Evolutionary conservation across 768 basidiomycete species (phyloP), one percentile per base, ranked within the genome.

Genomic region (Rhizopogon rudus): DNA sequence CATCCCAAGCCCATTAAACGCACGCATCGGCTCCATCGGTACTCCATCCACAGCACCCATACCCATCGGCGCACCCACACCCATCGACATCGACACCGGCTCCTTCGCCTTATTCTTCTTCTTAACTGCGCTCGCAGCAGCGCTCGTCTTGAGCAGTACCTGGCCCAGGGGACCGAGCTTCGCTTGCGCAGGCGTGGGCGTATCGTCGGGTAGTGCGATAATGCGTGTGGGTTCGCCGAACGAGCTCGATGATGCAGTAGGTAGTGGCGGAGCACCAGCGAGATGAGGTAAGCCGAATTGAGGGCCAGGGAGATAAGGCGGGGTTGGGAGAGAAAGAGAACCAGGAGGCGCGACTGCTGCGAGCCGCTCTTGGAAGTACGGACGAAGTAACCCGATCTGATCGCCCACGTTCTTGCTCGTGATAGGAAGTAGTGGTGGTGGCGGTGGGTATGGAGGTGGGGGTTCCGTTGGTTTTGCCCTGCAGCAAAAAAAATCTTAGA

Each of bases 161-260:
- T 91, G 88, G 6, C 91, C 91, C 16, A 91, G 71, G 0, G 91
- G 91, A 0, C 89, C 88, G 61, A 92, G 81, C 74, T 88, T 92
- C 44, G 78, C 72, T 60, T 89, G 88, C 3, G 74, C 66, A 10
- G 79, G 63, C 37, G 71, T 72, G 0, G 87, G 84, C 2, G 70
- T 37, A 61, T 93, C 91, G 74, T 93, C 91, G 8, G 79, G 77
- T 4, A 92, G 74, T 4, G 75, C 65, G 14, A 81, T 53, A 20
- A 63, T 17, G 7, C 62, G 54, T 14, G 69, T 52, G 29, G 65
- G 61, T 12, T 39, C 29, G 8, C 57, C 56, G 40, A 54, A 52
- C n/a, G 59, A 57, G 16, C 59, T 55, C 44, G 63, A 35, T 45
- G 63, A 35, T 22, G 64, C 54, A 53, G 59, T 53, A 31, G 58